Percentiles rank a stretch among this genome's conserved stretches.
Evolutionary conservation across 2,329 filamentous ascomycete species (phyloP).

Genomic region (Botrytis deweyae): DNA sequence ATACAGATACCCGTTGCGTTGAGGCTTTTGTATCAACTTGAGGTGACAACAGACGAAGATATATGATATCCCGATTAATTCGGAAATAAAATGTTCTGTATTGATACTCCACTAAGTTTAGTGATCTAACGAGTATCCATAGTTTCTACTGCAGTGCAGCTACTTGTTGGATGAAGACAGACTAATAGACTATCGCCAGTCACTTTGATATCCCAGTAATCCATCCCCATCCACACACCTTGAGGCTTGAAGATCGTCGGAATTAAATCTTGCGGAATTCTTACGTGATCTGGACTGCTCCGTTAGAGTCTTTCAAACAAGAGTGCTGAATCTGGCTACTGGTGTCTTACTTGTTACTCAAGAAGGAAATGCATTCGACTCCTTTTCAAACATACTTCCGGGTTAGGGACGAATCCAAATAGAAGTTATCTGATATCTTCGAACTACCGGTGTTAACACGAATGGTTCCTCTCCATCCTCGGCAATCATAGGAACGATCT

Average conservation of each 20-base stretch:
- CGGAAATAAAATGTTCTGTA: background rate
- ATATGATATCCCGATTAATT: background rate
- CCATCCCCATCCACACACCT: background rate
- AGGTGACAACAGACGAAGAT: background rate
- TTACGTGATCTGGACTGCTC: slow-evolving; percentile 9
- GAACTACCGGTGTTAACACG: background rate
- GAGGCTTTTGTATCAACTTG: background rate
- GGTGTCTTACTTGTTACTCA: background rate
- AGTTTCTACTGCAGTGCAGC: background rate
- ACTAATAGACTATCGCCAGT: background rate
- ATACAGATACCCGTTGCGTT: slow-evolving; percentile 1
- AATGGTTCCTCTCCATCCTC: background rate
- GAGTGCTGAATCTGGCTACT: background rate
- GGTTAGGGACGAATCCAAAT: background rate
- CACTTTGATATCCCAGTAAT: background rate
- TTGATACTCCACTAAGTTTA: background rate
- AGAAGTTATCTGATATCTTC: background rate
- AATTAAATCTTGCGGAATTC: background rate
- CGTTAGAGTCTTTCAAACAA: background rate
- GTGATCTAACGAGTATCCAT: background rate
- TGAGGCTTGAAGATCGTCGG: background rate
- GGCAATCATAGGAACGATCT: slow-evolving; percentile 1
- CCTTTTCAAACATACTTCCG: background rate
- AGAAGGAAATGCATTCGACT: background rate
- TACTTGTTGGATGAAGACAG: background rate